Conservation (phyloP, 176 grass and related monocot species). For the Cenchrus fungigraminus region DNA sequence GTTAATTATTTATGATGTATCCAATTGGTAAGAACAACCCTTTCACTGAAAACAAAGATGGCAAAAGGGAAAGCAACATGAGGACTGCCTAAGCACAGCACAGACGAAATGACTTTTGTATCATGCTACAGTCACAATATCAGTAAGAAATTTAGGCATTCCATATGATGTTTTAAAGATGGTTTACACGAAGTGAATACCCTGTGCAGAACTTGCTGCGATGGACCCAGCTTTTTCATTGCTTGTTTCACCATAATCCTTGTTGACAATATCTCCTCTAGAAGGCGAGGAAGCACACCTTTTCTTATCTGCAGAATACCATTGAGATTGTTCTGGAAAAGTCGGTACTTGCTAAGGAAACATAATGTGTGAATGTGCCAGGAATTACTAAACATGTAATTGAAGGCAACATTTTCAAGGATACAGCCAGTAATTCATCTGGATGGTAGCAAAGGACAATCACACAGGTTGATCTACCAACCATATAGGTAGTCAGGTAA, state of each 20-base stretch:
- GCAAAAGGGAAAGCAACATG: conserved; percentile 12
- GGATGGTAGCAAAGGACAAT: conserved; percentile 13
- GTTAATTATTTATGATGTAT: conserved; percentile 24
- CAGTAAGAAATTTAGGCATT: conserved; percentile 18
- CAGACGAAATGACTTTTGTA: conserved; percentile 15
- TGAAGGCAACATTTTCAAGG: conserved; percentile 32
- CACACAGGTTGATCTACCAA: neutral
- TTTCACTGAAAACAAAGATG: conserved; percentile 11
- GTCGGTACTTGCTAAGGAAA: conserved; percentile 9
- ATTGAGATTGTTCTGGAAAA: conserved; percentile 42
- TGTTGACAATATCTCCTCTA: conserved; percentile 93
- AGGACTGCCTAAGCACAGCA: neutral
- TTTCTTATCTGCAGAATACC: conserved; percentile 73
- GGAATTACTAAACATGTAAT: conserved; percentile 27
- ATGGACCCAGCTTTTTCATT: conserved; percentile 83
- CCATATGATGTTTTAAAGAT: neutral
- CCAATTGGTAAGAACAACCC: conserved; percentile 7
- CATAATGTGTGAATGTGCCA: neutral
- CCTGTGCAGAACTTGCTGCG: conserved; percentile 82
- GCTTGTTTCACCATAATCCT: conserved; percentile 95
- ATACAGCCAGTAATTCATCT: conserved; percentile 35
- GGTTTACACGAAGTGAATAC: conserved; percentile 41
- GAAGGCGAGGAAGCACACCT: conserved; percentile 82
- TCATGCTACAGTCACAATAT: conserved; percentile 18
- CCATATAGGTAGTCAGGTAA: conserved; percentile 1